Evolutionary conservation across 129 eudicot species (phyloP), one percentile per base, ranked within the genome.

Genomic region (Artemisia tridentata): DNA sequence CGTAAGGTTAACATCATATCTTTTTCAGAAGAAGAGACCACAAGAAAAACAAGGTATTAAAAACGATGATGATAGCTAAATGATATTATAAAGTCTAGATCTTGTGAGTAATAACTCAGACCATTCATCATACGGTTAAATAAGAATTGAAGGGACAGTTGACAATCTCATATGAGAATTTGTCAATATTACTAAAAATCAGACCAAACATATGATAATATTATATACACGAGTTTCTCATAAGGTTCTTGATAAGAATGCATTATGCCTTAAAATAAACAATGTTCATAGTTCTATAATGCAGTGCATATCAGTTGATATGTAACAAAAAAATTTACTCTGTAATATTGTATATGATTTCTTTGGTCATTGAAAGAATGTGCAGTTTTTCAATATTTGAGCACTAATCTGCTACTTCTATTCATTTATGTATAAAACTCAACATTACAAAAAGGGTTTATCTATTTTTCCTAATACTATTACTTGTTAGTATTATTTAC

Each of bases 401-500:
- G n/a, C 15, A 1, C n/a, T 27, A 12, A 27, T 60, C 65, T 29
- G 31, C 65, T 60, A 41, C 65, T 60, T 60, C n/a, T 27, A 60
- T 27, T n/a, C 19, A 51, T 55, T 12, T 60, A 41, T 14, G 43
- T 60, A 29, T 11, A 21, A 25, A 27, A 56, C 15, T 53, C 67
- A 61, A 49, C 15, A 23, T 19, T 38, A 69, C 71, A 77, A 77
- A 76, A 60, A 50, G 52, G 18, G 68, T 25, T 16, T 65, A 63
- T 76, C 50, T 50, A 72, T 14, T 62, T 45, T 61, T 60, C 79
- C 59, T 55, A 43, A 25, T 29, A 31, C 18, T 67, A 16, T 16
- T 11, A 16, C 27, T 41, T 47, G 21, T 38, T 76, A 27, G 10
- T 63, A 18, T 18, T 45, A 76, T 63, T 80, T 85, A 90, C 76